A percentile compares a stretch with the other conserved stretches of the same genome.
Conservation (phyloP, 257 asterid genomes). For the Solanum piurae region DNA sequence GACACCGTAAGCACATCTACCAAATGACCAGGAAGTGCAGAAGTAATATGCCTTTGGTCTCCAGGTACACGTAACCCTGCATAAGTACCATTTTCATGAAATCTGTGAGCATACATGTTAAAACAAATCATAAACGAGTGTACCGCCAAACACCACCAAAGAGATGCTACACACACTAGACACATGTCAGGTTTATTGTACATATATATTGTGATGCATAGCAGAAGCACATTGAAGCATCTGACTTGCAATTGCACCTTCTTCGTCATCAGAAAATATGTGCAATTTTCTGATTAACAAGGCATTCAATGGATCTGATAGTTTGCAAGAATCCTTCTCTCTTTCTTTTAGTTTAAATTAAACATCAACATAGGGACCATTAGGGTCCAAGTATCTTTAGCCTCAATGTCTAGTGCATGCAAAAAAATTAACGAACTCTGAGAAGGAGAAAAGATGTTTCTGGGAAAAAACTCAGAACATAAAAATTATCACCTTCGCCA, state of each 20-base stretch:
- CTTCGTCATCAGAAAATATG: neutral
- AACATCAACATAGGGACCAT: neutral
- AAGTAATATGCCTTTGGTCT: conserved; percentile 74
- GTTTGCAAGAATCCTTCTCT: neutral
- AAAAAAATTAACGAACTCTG: neutral
- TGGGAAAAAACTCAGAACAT: neutral
- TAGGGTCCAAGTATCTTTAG: neutral
- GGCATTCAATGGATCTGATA: neutral
- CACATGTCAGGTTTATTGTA: neutral
- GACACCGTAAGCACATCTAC: conserved; percentile 49
- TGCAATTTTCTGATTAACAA: neutral
- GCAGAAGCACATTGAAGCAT: neutral
- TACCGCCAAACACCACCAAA: neutral
- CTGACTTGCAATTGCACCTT: neutral
- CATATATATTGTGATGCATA: neutral
- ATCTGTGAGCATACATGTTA: neutral
- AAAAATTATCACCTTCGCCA: conserved; percentile 66
- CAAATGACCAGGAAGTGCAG: conserved; percentile 88
- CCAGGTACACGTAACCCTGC: conserved; percentile 73
- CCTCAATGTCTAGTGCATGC: neutral
- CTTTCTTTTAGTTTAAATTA: neutral
- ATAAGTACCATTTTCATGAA: neutral
- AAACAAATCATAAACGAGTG: neutral
- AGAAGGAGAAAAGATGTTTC: neutral
- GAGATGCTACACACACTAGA: neutral